phyloP scores from a whole-genome alignment of 1,139 yeast species.

The Kluyveromyces sp. region DNA sequence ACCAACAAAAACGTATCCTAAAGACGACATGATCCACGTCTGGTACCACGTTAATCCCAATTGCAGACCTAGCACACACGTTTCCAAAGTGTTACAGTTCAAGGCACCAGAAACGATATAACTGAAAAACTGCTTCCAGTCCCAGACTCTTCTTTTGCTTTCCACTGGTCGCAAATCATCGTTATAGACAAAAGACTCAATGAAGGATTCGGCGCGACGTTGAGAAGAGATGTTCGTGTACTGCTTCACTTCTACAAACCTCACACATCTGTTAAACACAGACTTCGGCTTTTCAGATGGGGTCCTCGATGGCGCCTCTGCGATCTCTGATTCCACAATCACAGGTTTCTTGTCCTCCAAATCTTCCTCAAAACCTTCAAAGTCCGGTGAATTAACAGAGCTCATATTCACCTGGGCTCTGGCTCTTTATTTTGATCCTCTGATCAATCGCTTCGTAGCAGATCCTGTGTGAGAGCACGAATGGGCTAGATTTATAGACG shows the following conservation, averaged over 20 bases:
- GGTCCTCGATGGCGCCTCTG: background rate
- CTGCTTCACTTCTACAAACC: slow-evolving; percentile 18
- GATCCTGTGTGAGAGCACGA: no score
- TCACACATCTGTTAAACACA: slow-evolving; percentile 13
- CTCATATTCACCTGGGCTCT: background rate
- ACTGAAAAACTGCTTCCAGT: slow-evolving; percentile 68
- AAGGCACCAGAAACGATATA: slow-evolving; percentile 85
- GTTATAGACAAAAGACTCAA: slow-evolving; percentile 57
- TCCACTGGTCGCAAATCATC: slow-evolving; percentile 68
- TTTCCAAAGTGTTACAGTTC: slow-evolving; percentile 85
- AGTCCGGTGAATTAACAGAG: slow-evolving; percentile 1
- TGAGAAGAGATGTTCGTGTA: slow-evolving; percentile 9
- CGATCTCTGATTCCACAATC: background rate
- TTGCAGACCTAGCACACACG: slow-evolving; percentile 73
- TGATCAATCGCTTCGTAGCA: no score
- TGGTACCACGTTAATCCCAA: slow-evolving; percentile 83
- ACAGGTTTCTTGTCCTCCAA: background rate
- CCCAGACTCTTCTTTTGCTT: slow-evolving; percentile 60
- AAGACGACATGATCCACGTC: slow-evolving; percentile 78
- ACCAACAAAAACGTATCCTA: slow-evolving; percentile 59
- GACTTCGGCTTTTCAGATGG: slow-evolving; percentile 3
- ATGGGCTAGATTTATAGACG: no score
- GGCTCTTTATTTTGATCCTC: background rate
- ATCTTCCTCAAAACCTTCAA: slow-evolving; percentile 1
- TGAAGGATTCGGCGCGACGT: slow-evolving; percentile 13